These are phyloP conservation scores for Eucalyptus rudis DNA, from an alignment of 345 rosid genomes.

Conservation along the genomic window DNA sequence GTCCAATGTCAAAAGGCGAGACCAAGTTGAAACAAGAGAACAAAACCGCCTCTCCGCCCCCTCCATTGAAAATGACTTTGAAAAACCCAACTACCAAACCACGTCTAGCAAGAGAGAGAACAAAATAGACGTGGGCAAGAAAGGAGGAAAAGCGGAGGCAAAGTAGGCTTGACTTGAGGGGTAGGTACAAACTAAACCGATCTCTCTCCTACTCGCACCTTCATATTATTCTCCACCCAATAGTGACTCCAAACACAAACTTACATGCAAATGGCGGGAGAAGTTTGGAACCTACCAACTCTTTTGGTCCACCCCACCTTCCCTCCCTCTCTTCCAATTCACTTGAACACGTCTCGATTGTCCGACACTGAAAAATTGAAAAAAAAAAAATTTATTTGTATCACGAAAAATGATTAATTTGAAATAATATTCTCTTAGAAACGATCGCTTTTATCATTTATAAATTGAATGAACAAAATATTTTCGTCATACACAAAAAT, in stretches of 20 bases:
- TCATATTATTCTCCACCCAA: not conserved
- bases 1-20: not conserved
- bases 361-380: not conserved
- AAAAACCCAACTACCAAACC: not conserved
- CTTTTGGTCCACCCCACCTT: not conserved
- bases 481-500: accelerated
- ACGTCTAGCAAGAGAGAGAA: not conserved
- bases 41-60: not conserved
- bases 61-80: not conserved
- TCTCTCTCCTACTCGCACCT: not conserved
- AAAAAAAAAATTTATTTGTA: not conserved
- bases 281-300: not conserved
- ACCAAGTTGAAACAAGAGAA: not conserved
- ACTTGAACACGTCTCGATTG: not conserved
- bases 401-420: not conserved
- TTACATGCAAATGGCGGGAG: not conserved
- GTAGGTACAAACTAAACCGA: not conserved
- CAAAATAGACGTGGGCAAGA: not conserved
- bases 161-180: not conserved
- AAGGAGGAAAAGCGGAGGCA: not conserved
- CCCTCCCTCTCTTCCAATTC: not conserved
- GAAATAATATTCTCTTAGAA: not conserved
- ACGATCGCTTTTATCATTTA: not conserved
- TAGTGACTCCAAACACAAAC: not conserved
- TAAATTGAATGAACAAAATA: not conserved